Evolutionary conservation across 768 basidiomycete species (phyloP).

Genomic region (Neoboletus magnificus): DNA sequence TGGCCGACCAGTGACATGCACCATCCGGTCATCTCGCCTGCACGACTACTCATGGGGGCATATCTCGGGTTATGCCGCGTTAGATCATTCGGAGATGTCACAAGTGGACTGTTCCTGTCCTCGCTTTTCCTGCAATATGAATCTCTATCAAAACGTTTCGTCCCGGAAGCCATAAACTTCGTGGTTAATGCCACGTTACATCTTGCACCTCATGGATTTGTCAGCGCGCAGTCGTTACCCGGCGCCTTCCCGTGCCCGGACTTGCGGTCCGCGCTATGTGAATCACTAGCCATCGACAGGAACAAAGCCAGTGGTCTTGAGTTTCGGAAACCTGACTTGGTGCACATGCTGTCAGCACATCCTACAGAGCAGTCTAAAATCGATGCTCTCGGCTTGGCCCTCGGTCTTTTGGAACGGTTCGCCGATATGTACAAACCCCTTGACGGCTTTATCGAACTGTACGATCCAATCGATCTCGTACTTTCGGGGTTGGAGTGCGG

Average conservation of each 20-base stretch:
- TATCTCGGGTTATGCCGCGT: slow-evolving; percentile 86
- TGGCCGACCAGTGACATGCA: slow-evolving; percentile 97
- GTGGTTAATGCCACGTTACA: slow-evolving; percentile 65
- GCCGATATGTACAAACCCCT: slow-evolving; percentile 75
- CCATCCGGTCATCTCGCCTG: slow-evolving; percentile 84
- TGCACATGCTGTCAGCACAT: slow-evolving; percentile 36
- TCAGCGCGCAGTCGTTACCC: slow-evolving; percentile 48
- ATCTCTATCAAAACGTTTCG: slow-evolving; percentile 73
- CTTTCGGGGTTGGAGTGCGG: slow-evolving; percentile 50
- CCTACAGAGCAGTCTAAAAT: slow-evolving; percentile 62
- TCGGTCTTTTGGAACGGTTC: slow-evolving; percentile 64
- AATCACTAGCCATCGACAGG: slow-evolving; percentile 35
- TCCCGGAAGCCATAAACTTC: slow-evolving; percentile 90
- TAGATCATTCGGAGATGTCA: slow-evolving; percentile 67
- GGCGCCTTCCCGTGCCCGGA: slow-evolving; percentile 73
- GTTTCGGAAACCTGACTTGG: slow-evolving; percentile 46
- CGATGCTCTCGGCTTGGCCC: slow-evolving; percentile 59
- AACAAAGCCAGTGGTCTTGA: slow-evolving; percentile 41
- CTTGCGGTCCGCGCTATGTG: slow-evolving; percentile 50
- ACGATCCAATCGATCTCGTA: slow-evolving; percentile 59
- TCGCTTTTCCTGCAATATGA: slow-evolving; percentile 86
- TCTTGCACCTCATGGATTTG: slow-evolving; percentile 63
- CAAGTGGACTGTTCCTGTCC: slow-evolving; percentile 86
- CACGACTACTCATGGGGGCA: slow-evolving; percentile 84
- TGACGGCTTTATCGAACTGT: slow-evolving; percentile 84